Conservation (phyloP, 2,329 filamentous ascomycete species). For the Diaporthe eres region DNA sequence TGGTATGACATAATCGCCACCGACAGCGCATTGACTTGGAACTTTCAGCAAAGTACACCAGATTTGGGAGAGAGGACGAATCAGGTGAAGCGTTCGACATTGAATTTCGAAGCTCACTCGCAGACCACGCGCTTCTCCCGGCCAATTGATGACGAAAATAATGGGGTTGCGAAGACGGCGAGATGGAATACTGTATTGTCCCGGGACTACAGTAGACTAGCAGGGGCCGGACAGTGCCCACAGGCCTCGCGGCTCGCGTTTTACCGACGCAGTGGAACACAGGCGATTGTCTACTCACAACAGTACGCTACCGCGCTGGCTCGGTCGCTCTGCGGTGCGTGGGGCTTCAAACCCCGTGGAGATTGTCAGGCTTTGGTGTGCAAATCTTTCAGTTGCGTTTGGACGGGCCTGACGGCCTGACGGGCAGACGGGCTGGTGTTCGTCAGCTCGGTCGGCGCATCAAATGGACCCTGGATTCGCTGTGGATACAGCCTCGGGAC, state of each 20-base stretch:
- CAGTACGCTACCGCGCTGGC: background rate
- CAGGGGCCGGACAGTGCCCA: conserved; percentile 21
- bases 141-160: background rate
- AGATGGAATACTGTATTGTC: background rate
- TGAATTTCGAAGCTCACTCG: background rate
- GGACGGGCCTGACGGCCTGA: conserved; percentile 1
- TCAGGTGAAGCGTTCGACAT: background rate
- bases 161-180: background rate
- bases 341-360: background rate
- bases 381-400: background rate
- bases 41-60: background rate
- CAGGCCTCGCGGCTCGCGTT: conserved; percentile 16
- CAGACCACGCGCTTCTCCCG: background rate
- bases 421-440: conserved; percentile 13
- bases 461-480: conserved; percentile 22
- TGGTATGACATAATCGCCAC: conserved; percentile 29
- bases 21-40: background rate
- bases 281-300: background rate
- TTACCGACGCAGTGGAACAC: conserved; percentile 2
- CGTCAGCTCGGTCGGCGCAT: conserved; percentile 19
- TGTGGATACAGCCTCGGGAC: conserved; percentile 27
- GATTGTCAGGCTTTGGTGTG: background rate
- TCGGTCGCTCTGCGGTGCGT: conserved; percentile 1
- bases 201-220: background rate
- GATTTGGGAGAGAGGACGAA: background rate